Percentiles rank a stretch among this genome's conserved stretches.
Conservation (phyloP, 2,329 filamentous ascomycete genomes). For the Aureobasidium namibiae region DNA sequence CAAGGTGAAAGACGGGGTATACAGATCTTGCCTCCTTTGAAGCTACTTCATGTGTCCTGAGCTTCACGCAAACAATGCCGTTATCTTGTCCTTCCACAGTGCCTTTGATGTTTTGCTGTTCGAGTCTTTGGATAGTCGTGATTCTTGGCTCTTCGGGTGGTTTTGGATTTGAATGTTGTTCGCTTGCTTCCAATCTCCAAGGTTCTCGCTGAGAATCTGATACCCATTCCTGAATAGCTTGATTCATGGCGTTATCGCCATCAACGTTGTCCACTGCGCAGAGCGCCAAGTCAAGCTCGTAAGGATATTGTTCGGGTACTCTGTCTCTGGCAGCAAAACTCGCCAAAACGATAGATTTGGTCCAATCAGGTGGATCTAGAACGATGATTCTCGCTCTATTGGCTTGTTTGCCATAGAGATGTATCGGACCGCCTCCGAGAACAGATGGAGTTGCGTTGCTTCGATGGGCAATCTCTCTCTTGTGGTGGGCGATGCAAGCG, state of each 20-base stretch:
- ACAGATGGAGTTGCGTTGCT: background rate
- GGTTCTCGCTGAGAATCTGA: background rate
- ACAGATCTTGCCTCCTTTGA: background rate
- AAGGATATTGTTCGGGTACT: background rate
- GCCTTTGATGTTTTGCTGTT: background rate
- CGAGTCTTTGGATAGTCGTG: background rate
- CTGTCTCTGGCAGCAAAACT: background rate
- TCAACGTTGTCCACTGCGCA: background rate
- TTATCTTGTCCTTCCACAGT: background rate
- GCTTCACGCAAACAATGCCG: background rate
- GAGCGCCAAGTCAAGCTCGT: background rate
- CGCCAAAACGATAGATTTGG: background rate
- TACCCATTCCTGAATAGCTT: background rate
- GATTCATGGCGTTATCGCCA: background rate
- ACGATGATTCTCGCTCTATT: background rate
- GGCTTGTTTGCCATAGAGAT: background rate
- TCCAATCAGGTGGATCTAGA: background rate
- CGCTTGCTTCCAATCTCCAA: constrained; percentile 3
- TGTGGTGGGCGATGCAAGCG: constrained; percentile 6
- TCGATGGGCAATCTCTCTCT: background rate
- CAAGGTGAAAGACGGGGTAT: constrained; percentile 1
- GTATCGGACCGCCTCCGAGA: background rate
- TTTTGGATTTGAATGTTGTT: background rate
- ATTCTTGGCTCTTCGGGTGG: background rate
- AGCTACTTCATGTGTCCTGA: background rate